Evolutionary conservation across 1,284 basidiomycete species (phyloP).

Genomic region (Porodaedalea pini): DNA sequence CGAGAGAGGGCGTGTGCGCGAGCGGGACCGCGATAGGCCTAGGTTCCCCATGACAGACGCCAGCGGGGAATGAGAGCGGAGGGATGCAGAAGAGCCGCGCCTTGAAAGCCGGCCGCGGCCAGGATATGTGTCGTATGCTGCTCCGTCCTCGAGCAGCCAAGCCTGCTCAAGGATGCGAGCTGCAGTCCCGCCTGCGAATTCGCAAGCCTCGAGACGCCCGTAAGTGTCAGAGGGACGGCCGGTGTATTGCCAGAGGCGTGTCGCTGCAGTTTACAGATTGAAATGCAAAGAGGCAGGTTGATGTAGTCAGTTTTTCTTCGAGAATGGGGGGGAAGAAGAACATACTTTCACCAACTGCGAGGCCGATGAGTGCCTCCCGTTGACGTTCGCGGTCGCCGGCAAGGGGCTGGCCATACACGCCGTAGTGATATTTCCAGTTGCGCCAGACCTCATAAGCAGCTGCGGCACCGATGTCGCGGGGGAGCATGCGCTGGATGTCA

Average conservation of each 20-base stretch:
- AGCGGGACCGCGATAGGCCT: slow-evolving; percentile 4
- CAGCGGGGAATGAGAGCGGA: slow-evolving; percentile 3
- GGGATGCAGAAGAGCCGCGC: slow-evolving; percentile 11
- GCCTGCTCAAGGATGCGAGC: slow-evolving; percentile 45
- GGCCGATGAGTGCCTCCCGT: slow-evolving; percentile 55
- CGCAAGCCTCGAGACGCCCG: slow-evolving; percentile 44
- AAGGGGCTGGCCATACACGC: slow-evolving; percentile 47
- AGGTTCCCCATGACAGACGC: background rate
- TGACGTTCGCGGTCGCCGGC: slow-evolving; percentile 51
- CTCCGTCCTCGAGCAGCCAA: slow-evolving; percentile 5
- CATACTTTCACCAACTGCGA: slow-evolving; percentile 61
- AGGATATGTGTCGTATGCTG: slow-evolving; percentile 4
- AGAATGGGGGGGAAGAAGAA: background rate
- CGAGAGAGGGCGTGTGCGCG: background rate
- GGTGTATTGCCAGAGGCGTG: slow-evolving; percentile 45
- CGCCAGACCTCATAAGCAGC: slow-evolving; percentile 69
- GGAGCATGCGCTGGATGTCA: slow-evolving; percentile 43
- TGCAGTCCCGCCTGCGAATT: slow-evolving; percentile 55
- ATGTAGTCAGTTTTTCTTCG: background rate
- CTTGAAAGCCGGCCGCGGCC: slow-evolving; percentile 13
- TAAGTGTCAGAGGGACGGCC: slow-evolving; percentile 41
- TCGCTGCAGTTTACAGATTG: slow-evolving; percentile 28
- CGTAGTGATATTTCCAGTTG: slow-evolving; percentile 54
- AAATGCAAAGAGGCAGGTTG: background rate
- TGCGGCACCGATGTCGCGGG: slow-evolving; percentile 58